Evolutionary conservation across 495 filamentous ascomycete genomes (phyloP).

Genomic region (Aspergillus haitiensis): DNA sequence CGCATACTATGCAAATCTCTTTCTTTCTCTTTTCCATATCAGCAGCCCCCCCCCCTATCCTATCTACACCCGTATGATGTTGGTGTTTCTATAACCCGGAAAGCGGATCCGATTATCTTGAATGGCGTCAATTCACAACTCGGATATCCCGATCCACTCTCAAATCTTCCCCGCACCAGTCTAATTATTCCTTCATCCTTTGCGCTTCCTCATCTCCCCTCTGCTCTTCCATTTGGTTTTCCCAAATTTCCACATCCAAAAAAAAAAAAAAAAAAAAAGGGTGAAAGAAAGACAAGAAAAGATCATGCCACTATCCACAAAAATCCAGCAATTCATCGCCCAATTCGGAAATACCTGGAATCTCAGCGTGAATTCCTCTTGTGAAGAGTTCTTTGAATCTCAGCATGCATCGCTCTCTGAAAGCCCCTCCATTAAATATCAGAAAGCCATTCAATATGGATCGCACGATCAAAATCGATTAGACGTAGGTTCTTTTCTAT

Average conservation of each 20-base stretch:
- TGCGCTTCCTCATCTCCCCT: background rate
- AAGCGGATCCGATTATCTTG: background rate
- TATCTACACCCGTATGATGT: no score
- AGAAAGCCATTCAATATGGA: conserved; percentile 9
- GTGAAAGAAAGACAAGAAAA: no score
- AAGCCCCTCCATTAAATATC: background rate
- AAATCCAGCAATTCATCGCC: conserved; percentile 12
- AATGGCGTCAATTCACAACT: background rate
- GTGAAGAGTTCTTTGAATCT: conserved; percentile 9
- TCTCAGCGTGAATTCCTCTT: background rate
- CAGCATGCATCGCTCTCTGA: background rate
- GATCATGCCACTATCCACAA: background rate
- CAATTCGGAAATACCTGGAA: conserved; percentile 5
- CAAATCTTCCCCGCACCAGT: background rate
- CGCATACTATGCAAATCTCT: no score
- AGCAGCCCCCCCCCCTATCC: no score
- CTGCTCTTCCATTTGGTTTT: background rate
- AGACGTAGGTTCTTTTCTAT: background rate
- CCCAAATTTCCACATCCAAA: no score
- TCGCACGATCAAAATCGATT: conserved; percentile 3
- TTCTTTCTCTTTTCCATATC: no score
- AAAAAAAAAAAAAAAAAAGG: no score
- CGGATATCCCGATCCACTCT: background rate
- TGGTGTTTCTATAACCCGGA: background rate
- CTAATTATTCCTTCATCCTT: no score